Base-by-base conservation (phyloP, 1,284 basidiomycete genomes). In the Boletus hoseneyae region DNA sequence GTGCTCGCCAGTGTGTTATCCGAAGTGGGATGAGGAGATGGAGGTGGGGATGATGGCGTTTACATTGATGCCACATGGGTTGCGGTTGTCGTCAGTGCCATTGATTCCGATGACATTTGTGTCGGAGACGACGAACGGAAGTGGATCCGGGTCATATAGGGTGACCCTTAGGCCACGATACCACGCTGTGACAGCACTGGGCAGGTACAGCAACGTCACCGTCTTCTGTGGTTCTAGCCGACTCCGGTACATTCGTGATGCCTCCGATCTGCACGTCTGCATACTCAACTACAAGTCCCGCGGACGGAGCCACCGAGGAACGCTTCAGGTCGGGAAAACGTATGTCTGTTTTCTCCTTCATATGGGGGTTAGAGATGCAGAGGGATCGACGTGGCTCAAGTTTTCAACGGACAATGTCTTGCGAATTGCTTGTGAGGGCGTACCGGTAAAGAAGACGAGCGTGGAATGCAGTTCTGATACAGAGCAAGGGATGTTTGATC, bases 261-360 rank as follows among this genome's bases (percentile, higher is more conserved):
- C 53, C 12, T 38, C 18, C 0, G 58, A 63, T 32, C 49, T 65
- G 10, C 59, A 52, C 13, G 45, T 33, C 5, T 64, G 63, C 23
- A 51, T 65, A 30, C 61, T 62, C 46, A 62, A 64, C 40, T 65
- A 62, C 42, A 45, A 43, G 18, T 48, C 46, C 8, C 43, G 16
- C 5, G 27, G 2, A 13, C 27, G 6, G 13, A 6, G 6, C 1
- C 30, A 40, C 4, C 16, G 34, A 4, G 60, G 60, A 30, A 35
- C 39, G 13, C 38, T 63, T n/a, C 50, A 51, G 3, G 52, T 51
- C 3, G 53, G 61, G 27, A 46, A 27, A 42, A 45, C 48, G 6
- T 65, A 63, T 16, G 30, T 64, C 9, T 63, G 60, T 42, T 64
- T 62, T 30, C 57, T 62, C 5, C 53, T 62, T 2, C 51, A 62